phyloP scores from a whole-genome alignment of 352 stramenopile species.

The Blastocystis sp. region DNA sequence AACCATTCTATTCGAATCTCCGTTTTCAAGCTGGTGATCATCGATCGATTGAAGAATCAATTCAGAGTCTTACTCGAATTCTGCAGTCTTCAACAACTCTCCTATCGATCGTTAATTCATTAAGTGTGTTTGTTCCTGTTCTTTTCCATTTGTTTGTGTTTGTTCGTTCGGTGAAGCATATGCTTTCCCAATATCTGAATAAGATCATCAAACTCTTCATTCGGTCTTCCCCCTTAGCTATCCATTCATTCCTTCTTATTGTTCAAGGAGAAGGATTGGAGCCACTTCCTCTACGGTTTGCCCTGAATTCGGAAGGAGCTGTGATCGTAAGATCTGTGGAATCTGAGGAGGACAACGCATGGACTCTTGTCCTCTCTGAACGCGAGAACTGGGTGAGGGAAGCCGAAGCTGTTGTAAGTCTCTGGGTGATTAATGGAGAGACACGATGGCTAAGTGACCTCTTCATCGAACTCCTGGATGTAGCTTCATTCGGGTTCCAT shows the following conservation, averaged over 20 bases:
- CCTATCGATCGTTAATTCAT: background rate
- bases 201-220: background rate
- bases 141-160: conserved; percentile 38
- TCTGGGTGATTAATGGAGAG: background rate
- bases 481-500: background rate
- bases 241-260: background rate
- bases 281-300: background rate
- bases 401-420: background rate
- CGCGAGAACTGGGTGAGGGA: background rate
- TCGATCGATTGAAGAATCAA: background rate
- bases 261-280: background rate
- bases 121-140: background rate
- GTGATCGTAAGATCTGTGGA: background rate
- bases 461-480: background rate
- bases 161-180: background rate
- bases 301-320: background rate
- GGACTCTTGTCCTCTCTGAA: background rate
- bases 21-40: background rate
- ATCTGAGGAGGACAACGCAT: background rate
- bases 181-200: background rate
- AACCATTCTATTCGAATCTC: background rate
- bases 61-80: background rate
- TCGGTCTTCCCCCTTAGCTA: background rate
- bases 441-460: conserved; percentile 5
- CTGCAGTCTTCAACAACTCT: background rate